Evolutionary conservation across 331 rosid species (phyloP).

Genomic region (Ulmus americana): DNA sequence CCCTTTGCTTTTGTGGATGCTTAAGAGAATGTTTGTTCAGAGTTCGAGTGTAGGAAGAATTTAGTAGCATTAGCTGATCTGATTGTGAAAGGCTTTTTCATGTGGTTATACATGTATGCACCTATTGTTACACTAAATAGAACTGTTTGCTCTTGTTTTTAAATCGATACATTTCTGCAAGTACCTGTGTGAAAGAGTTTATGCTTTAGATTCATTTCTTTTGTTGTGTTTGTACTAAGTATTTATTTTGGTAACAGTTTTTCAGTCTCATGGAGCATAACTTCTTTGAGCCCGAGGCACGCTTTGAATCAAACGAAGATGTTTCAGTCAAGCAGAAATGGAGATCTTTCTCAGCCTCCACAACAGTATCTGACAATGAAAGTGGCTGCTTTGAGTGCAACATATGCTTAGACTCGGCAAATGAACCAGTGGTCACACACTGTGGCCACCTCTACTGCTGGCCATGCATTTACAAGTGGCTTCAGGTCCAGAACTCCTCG

Average conservation of each 20-base stretch:
- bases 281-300: conserved; percentile 40
- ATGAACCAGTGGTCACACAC: conserved; percentile 84
- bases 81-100: background rate
- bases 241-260: conserved; percentile 31
- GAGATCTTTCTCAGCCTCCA: conserved; percentile 37
- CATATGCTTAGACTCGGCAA: conserved; percentile 77
- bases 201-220: background rate
- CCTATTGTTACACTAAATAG: too few species aligned
- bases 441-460: conserved; percentile 93
- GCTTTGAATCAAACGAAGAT: conserved; percentile 38
- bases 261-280: conserved; percentile 31
- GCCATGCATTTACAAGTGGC: conserved; percentile 92
- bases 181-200: background rate
- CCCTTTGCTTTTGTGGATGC: background rate
- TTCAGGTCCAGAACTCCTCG: conserved; percentile 43
- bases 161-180: too few species aligned
- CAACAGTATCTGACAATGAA: conserved; percentile 28
- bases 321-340: conserved; percentile 41
- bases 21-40: conserved; percentile 3
- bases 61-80: conserved; percentile 5
- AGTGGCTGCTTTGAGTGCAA: conserved; percentile 74
- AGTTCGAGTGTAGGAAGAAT: background rate
- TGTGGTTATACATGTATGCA: too few species aligned
- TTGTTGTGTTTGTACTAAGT: background rate
- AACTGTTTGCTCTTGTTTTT: too few species aligned